Evolutionary conservation across 2,329 filamentous ascomycete genomes (phyloP).

Genomic region (Penicillium sp.): DNA sequence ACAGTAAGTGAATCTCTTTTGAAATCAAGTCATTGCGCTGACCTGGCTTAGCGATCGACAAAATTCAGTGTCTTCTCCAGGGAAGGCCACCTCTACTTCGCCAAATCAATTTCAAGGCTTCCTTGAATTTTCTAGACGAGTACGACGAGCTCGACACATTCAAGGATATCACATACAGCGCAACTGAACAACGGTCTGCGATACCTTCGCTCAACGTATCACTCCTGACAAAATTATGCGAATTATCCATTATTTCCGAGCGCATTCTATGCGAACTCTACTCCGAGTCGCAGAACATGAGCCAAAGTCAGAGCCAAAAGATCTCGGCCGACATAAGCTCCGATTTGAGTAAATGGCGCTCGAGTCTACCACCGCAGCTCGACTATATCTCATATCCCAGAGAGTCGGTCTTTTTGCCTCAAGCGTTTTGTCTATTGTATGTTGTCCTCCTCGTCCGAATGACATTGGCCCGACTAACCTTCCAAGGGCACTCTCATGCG

Average conservation of each 20-base stretch:
- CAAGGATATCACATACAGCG: constrained; percentile 49
- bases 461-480: constrained; percentile 10
- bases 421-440: constrained; percentile 32
- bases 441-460: neutral
- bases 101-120: constrained; percentile 55
- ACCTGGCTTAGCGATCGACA: constrained; percentile 47
- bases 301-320: constrained; percentile 18
- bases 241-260: constrained; percentile 44
- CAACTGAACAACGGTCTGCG: constrained; percentile 10
- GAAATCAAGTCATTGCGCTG: neutral
- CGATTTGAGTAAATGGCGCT: constrained; percentile 33
- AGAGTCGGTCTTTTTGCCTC: constrained; percentile 31
- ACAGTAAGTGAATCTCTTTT: constrained; percentile 28
- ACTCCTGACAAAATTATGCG: constrained; percentile 38
- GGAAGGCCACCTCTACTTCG: constrained; percentile 56
- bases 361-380: constrained; percentile 32
- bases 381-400: constrained; percentile 31
- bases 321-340: constrained; percentile 32
- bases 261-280: constrained; percentile 43
- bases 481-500: constrained; percentile 45
- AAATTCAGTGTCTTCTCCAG: constrained; percentile 62
- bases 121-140: constrained; percentile 47
- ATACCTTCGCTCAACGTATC: constrained; percentile 33
- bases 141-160: constrained; percentile 56
- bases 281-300: constrained; percentile 32